phyloP scores from a whole-genome alignment of 805 yeast genomes.

The Dipodascus geniculatus region DNA sequence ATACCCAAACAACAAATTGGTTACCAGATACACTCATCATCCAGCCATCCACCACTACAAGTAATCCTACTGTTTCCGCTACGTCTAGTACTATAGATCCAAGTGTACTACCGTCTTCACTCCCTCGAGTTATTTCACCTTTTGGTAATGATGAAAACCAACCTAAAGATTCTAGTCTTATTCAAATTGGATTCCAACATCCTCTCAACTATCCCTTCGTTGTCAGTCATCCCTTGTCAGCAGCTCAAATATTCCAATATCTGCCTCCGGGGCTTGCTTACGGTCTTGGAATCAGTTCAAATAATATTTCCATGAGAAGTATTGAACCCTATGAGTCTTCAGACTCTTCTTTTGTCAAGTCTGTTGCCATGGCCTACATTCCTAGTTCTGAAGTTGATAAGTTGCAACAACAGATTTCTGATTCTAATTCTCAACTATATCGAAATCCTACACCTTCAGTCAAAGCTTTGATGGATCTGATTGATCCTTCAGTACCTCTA shows the following conservation, averaged over 20 bases:
- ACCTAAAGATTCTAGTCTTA: conserved; percentile 41
- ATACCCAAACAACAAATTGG: conserved; percentile 16
- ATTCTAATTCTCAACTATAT: conserved; percentile 47
- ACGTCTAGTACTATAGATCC: conserved; percentile 14
- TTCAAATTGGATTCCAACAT: conserved; percentile 68
- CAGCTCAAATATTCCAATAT: conserved; percentile 77
- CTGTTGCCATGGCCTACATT: conserved; percentile 82
- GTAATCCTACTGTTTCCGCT: conserved; percentile 3
- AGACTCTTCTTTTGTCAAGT: conserved; percentile 52
- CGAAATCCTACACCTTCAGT: conserved; percentile 44
- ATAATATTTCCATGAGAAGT: conserved; percentile 46
- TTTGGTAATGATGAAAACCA: conserved; percentile 31
- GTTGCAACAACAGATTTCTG: conserved; percentile 39
- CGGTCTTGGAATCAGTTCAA: conserved; percentile 39
- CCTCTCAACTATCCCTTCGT: conserved; percentile 78
- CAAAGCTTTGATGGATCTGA: conserved; percentile 47
- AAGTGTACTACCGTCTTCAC: conserved; percentile 14
- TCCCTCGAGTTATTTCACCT: conserved; percentile 79
- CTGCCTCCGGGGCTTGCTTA: conserved; percentile 60
- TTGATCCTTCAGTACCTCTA: conserved; percentile 58
- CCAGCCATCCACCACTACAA: conserved; percentile 15
- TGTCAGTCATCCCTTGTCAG: conserved; percentile 56
- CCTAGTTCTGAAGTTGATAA: conserved; percentile 41
- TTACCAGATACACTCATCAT: conserved; percentile 19
- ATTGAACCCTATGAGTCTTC: conserved; percentile 66